A percentile compares a stretch with the other conserved stretches of the same genome.
phyloP scores from a whole-genome alignment of 176 grass and related monocot genomes.

The Musa itinerans region DNA sequence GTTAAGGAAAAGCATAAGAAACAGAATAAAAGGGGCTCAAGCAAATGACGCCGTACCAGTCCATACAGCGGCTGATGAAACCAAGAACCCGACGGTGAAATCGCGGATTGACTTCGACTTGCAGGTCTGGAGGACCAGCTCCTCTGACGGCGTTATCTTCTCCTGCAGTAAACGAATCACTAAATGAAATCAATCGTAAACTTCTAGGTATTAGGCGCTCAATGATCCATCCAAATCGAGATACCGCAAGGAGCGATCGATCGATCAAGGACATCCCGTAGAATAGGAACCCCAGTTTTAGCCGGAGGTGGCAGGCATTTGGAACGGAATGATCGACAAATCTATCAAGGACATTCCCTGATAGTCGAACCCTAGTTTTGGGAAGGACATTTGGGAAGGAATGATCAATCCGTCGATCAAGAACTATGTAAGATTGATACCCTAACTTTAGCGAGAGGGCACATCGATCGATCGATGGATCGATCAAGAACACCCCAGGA shows the following conservation, averaged over 20 bases:
- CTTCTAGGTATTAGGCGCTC: background rate
- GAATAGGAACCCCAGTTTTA: too few species aligned
- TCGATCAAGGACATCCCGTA: background rate
- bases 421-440: too few species aligned
- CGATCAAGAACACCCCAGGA: too few species aligned
- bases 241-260: background rate
- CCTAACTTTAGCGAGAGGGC: too few species aligned
- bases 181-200: background rate
- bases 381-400: too few species aligned
- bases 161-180: conserved; percentile 2
- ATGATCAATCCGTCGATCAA: too few species aligned
- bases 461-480: too few species aligned
- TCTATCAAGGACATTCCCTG: too few species aligned
- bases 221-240: background rate
- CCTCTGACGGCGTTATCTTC: conserved; percentile 19
- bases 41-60: conserved; percentile 12
- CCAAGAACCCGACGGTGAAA: conserved; percentile 12
- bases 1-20: too few species aligned
- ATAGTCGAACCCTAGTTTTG: too few species aligned
- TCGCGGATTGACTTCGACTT: background rate
- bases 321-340: too few species aligned
- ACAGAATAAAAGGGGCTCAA: background rate
- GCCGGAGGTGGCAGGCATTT: too few species aligned
- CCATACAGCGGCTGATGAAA: conserved; percentile 18
- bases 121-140: conserved; percentile 1